These are phyloP conservation scores for Meredithiella fracta DNA, from an alignment of 2,329 filamentous ascomycete genomes.

Conservation along the genomic window DNA sequence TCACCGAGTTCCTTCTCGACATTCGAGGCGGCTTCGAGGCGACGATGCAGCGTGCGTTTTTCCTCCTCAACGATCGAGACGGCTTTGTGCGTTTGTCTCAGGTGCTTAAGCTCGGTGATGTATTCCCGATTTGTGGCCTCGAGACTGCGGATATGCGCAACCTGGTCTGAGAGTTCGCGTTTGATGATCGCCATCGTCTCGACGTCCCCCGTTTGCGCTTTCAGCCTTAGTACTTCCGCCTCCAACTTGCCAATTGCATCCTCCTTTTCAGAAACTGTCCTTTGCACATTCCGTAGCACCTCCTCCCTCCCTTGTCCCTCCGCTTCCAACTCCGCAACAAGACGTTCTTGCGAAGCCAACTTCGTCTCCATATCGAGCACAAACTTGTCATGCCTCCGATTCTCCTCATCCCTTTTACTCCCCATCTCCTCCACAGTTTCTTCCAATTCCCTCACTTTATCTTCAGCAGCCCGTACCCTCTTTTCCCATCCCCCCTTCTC, in stretches of 20 bases:
- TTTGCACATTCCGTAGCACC: conserved; percentile 43
- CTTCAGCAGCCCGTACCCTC: conserved; percentile 52
- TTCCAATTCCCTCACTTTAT: conserved; percentile 54
- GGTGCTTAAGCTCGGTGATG: conserved; percentile 58
- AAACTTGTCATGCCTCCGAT: conserved; percentile 42
- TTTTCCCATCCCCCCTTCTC: conserved; percentile 52
- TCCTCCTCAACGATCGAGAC: conserved; percentile 91
- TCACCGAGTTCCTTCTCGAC: conserved; percentile 65
- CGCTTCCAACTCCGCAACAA: conserved; percentile 40
- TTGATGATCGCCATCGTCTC: conserved; percentile 77
- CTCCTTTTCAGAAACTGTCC: conserved; percentile 52
- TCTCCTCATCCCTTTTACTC: conserved; percentile 49
- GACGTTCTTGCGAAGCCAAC: conserved; percentile 29
- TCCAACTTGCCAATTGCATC: conserved; percentile 58
- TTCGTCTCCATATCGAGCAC: conserved; percentile 38
- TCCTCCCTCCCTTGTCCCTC: conserved; percentile 40
- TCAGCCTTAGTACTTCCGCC: conserved; percentile 66
- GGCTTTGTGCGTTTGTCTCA: conserved; percentile 69
- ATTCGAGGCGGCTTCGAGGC: conserved; percentile 55
- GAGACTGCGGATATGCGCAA: conserved; percentile 73
- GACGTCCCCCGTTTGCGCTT: conserved; percentile 70
- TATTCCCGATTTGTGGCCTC: conserved; percentile 72
- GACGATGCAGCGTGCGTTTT: conserved; percentile 67
- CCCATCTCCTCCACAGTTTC: conserved; percentile 66
- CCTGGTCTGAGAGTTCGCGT: conserved; percentile 76